Evolutionary conservation across 306 rosid species (phyloP).

Genomic region (Castanea mollissima): DNA sequence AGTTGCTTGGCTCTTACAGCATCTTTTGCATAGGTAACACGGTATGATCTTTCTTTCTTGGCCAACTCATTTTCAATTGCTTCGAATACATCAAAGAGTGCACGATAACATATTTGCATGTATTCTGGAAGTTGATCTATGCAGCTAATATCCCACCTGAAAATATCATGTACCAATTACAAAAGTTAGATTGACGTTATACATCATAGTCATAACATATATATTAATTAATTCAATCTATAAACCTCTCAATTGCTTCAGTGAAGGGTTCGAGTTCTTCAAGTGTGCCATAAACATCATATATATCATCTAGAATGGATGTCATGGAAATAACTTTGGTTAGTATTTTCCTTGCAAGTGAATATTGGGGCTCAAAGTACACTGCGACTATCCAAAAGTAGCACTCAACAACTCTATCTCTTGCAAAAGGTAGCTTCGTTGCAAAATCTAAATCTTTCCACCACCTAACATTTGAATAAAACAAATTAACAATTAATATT

Average conservation of each 20-base stretch:
- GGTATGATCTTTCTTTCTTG: constrained; percentile 15
- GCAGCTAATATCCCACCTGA: constrained; percentile 3
- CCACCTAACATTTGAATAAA: constrained; percentile 33
- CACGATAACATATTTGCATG: neutral
- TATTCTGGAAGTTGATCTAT: constrained; percentile 6
- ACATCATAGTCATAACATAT: too few relatives aligned
- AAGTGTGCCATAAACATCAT: constrained; percentile 50
- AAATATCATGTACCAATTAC: neutral
- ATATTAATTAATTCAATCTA: too few relatives aligned
- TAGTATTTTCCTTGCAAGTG: constrained; percentile 23
- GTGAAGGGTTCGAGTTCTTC: constrained; percentile 48
- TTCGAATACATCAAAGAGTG: constrained; percentile 3
- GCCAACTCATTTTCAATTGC: constrained; percentile 30
- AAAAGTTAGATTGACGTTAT: too few relatives aligned
- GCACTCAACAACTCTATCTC: constrained; percentile 50
- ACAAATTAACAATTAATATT: neutral
- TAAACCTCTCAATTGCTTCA: constrained; percentile 40
- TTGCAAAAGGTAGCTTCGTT: constrained; percentile 27
- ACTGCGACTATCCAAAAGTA: constrained; percentile 43
- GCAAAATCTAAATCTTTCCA: constrained; percentile 39
- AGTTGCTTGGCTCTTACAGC: neutral
- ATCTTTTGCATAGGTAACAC: constrained; percentile 18
- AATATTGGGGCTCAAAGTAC: constrained; percentile 30
- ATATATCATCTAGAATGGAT: constrained; percentile 41
- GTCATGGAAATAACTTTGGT: constrained; percentile 8